Conservation (phyloP, 2,329 filamentous ascomycete genomes). For the Calonectria pteridis region DNA sequence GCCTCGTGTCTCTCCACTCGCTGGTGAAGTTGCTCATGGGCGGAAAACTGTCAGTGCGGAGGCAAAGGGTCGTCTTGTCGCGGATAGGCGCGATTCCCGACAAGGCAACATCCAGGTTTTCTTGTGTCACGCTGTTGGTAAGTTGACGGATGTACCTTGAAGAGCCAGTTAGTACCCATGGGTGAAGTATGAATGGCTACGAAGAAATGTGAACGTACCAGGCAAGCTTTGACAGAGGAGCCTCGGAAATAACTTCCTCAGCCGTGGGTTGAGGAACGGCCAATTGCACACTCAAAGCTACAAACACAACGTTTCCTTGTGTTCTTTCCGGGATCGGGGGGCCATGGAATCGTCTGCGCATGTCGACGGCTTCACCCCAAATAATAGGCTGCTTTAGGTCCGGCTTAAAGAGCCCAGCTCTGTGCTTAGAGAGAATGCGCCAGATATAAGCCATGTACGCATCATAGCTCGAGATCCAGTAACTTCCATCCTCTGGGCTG, state of each 20-base stretch:
- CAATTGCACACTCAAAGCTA: background rate
- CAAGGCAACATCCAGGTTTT: background rate
- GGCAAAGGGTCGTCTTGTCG: background rate
- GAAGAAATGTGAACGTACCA: background rate
- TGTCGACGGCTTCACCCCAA: background rate
- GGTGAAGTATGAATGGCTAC: rapidly evolving
- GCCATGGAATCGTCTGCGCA: background rate
- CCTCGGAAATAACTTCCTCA: background rate
- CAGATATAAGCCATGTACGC: background rate
- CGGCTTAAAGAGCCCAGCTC: background rate
- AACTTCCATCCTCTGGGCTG: background rate
- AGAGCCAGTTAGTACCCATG: background rate
- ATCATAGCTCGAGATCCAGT: slow-evolving; percentile 1
- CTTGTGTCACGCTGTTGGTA: background rate
- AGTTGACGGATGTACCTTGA: background rate
- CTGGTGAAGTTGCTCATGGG: background rate
- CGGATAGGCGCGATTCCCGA: background rate
- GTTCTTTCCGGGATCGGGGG: background rate
- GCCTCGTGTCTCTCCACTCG: background rate
- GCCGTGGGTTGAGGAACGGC: background rate
- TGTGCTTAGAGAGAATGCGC: background rate
- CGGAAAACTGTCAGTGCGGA: background rate
- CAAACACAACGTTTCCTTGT: background rate
- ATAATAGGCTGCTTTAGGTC: background rate
- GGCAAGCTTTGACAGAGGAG: background rate